Percentiles rank a stretch among this genome's conserved stretches.
Evolutionary conservation across 1,139 yeast genomes (phyloP).

Genomic region (Meyerozyma athensensis): DNA sequence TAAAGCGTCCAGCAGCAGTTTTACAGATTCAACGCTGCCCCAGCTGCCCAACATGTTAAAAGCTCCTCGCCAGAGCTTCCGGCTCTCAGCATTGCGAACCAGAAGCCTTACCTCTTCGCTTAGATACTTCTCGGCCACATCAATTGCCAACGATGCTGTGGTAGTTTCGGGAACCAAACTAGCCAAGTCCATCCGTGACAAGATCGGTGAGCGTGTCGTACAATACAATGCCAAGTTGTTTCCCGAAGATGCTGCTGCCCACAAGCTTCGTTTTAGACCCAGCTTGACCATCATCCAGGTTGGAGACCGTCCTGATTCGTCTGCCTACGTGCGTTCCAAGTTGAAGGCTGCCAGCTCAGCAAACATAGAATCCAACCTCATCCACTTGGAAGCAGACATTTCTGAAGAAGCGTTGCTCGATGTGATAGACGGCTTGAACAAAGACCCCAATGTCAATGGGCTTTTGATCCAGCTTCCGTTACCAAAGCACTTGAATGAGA

Average conservation of each 20-base stretch:
- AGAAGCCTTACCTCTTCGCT: background rate
- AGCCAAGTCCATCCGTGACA: slow-evolving; percentile 34
- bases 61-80: background rate
- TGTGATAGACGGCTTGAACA: slow-evolving; percentile 53
- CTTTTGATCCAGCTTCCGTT: slow-evolving; percentile 69
- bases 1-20: background rate
- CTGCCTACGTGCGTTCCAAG: slow-evolving; percentile 73
- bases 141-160: slow-evolving; percentile 23
- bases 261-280: slow-evolving; percentile 49
- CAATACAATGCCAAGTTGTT: slow-evolving; percentile 21
- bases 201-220: slow-evolving; percentile 40
- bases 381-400: slow-evolving; percentile 54
- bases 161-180: slow-evolving; percentile 43
- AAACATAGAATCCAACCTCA: slow-evolving; percentile 54
- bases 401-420: slow-evolving; percentile 52
- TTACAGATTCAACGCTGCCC: background rate
- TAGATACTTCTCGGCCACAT: background rate
- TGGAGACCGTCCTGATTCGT: slow-evolving; percentile 72
- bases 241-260: slow-evolving; percentile 18
- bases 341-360: slow-evolving; percentile 68
- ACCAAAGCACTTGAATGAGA: slow-evolving; percentile 67
- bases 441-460: slow-evolving; percentile 64
- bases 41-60: background rate
- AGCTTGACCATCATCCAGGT: slow-evolving; percentile 68
- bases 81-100: background rate